These are phyloP conservation scores for Globisporangium mamillatum DNA, from an alignment of 352 stramenopile genomes.

Conservation along the genomic window DNA sequence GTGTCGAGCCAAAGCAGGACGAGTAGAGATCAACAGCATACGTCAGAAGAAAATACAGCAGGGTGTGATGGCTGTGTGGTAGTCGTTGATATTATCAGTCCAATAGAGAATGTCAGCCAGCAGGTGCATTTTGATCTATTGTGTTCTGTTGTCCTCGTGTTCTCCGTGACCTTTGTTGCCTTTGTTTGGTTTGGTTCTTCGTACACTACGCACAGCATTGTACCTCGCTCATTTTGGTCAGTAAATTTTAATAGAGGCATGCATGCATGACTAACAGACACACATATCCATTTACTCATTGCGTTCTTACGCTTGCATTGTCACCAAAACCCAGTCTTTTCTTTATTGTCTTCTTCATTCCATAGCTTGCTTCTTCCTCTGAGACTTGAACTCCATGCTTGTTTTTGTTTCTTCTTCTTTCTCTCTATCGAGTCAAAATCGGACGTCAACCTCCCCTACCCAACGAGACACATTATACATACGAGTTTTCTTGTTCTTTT, in stretches of 20 bases:
- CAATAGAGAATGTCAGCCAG: background rate
- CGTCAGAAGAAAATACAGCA: background rate
- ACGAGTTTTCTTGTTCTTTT: conserved; percentile 2
- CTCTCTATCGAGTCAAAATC: background rate
- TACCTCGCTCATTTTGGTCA: background rate
- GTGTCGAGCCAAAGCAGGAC: conserved; percentile 40
- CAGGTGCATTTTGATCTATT: background rate
- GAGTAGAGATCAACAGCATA: background rate
- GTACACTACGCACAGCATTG: too few relatives aligned
- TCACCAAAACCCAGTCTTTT: background rate
- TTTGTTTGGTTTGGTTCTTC: too few relatives aligned
- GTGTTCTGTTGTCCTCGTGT: background rate
- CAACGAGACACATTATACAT: background rate
- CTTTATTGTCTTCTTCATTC: conserved; percentile 1
- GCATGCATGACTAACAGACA: background rate
- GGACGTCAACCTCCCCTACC: background rate
- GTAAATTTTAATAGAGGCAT: background rate
- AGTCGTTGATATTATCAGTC: background rate
- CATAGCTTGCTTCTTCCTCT: background rate
- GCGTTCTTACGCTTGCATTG: background rate
- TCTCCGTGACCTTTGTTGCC: too few relatives aligned
- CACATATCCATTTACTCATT: background rate
- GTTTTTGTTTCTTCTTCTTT: background rate
- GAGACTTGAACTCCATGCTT: background rate
- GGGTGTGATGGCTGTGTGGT: background rate